A percentile compares a stretch with the other conserved stretches of the same genome.
Conservation (phyloP, 306 rosid genomes). For the Lathyrus sativus region DNA sequence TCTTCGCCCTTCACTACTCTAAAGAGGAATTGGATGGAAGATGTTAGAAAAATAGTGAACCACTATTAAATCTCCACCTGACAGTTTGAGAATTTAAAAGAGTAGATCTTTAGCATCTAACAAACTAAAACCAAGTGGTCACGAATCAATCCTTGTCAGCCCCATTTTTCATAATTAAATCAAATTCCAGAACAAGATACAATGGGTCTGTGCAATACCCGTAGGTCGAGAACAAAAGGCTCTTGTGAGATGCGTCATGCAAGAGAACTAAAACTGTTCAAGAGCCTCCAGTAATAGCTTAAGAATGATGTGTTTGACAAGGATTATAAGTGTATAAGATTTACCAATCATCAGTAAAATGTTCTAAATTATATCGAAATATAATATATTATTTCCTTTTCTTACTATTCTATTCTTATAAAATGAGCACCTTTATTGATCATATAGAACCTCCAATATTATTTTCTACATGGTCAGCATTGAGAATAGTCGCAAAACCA, state of each 20-base stretch:
- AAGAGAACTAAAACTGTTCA: slow-evolving; percentile 14
- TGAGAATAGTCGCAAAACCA: slow-evolving; percentile 15
- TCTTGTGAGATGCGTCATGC: slow-evolving; percentile 8
- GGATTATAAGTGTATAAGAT: slow-evolving; percentile 24
- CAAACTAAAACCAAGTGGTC: slow-evolving; percentile 22
- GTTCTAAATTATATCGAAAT: slow-evolving; percentile 11
- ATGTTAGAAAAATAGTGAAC: slow-evolving; percentile 26
- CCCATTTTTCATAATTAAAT: slow-evolving; percentile 34
- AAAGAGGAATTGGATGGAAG: slow-evolving; percentile 33
- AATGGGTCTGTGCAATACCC: slow-evolving; percentile 17
- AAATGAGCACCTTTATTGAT: too few relatives aligned
- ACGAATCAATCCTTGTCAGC: slow-evolving; percentile 10
- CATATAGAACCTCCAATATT: too few relatives aligned
- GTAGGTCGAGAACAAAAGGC: slow-evolving; percentile 2
- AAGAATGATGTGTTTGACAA: slow-evolving; percentile 19
- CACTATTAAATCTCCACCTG: slow-evolving; percentile 11
- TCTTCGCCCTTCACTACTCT: slow-evolving; percentile 88
- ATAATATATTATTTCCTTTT: too few relatives aligned
- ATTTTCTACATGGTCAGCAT: neutral
- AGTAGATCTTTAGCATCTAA: slow-evolving; percentile 17
- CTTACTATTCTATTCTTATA: too few relatives aligned
- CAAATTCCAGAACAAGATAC: slow-evolving; percentile 21
- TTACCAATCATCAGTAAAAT: slow-evolving; percentile 26
- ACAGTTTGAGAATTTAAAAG: slow-evolving; percentile 23
- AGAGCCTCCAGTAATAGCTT: slow-evolving; percentile 21